Base-by-base conservation (phyloP, 2,329 filamentous ascomycete genomes). In the Talaromyces marneffei region DNA sequence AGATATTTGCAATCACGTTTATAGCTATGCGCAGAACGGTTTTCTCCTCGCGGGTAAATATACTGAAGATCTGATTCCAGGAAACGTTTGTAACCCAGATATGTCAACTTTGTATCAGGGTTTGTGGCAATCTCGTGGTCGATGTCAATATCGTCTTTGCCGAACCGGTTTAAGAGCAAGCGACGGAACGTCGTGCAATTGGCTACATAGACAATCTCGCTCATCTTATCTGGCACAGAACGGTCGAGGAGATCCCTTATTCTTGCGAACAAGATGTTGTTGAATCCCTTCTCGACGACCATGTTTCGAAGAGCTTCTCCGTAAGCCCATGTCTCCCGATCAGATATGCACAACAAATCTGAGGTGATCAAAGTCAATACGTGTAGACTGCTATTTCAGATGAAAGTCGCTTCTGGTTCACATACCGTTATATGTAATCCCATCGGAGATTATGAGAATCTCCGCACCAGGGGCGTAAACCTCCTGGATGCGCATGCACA, bases 351-450 rank as follows among this genome's bases (percentile, higher is more conserved):
- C 9, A 85, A 72, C 0, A 85, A 70, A 58, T 84, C 82, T 83
- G 8, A 50, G 16, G 5, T 50, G 1, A 18, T 5, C 3, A n/a
- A 31, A 16, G 3, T 50, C 16, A 29, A 10, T 29, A 18, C 9
- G 5, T 50, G 25, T 44, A 16, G 14, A 1, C 3, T 23, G 18
- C 12, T 42, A 2, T 42, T 42, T 9, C 7, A 7, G 16, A 18
- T 29, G 8, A 18, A 29, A 27, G 27, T 16, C 12, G 52, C 4
- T 7, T 14, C 23, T n/a, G 9, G 7, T 12, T 12, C 7, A 65
- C 71, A 40, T 65, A 80, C 82, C 82, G 61, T 83, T 85, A 42
- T 84, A 85, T 2, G 83, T 80, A 2, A 85, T 72, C 0, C 83
- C 83, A 68, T 85, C 83, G 0, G 82, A 84, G 5, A 82, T 76